Evolutionary conservation across 768 basidiomycete genomes (phyloP).

Genomic region (Imleria badia): DNA sequence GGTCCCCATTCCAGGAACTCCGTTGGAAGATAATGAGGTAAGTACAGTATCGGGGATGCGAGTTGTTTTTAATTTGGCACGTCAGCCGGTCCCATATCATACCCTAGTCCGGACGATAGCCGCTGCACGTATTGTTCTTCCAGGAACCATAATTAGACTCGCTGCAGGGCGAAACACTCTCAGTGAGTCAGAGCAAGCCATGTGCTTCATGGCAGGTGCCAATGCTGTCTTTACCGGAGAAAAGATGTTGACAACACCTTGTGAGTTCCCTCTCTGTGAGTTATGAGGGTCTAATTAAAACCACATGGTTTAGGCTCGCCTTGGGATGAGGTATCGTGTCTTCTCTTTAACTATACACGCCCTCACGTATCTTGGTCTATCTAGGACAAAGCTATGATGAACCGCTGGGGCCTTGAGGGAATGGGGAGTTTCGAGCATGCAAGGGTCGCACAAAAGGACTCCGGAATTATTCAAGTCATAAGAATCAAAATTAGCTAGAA

Average conservation of each 20-base stretch:
- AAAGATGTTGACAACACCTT: conserved; percentile 95
- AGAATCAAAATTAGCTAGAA: neutral
- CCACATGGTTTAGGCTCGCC: conserved; percentile 60
- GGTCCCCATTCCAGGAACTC: conserved; percentile 94
- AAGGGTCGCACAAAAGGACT: conserved; percentile 58
- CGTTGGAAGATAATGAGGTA: conserved; percentile 88
- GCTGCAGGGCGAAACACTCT: conserved; percentile 92
- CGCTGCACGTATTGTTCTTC: conserved; percentile 90
- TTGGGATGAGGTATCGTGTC: conserved; percentile 78
- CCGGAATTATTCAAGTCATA: conserved; percentile 24
- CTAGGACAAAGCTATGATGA: conserved; percentile 92
- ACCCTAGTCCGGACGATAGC: conserved; percentile 91
- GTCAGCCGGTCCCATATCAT: conserved; percentile 76
- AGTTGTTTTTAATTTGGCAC: conserved; percentile 12
- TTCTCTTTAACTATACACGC: neutral
- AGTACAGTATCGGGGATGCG: conserved; percentile 11
- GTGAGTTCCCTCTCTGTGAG: conserved; percentile 44
- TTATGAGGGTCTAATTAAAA: conserved; percentile 4
- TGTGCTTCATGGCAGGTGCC: conserved; percentile 99
- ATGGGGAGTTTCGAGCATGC: conserved; percentile 87
- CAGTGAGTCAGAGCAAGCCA: conserved; percentile 88
- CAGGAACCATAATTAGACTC: conserved; percentile 89
- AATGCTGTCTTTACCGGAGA: conserved; percentile 99
- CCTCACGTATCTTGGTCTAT: conserved; percentile 4
- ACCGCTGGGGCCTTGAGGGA: conserved; percentile 87